phyloP scores from a whole-genome alignment of 2,329 filamentous ascomycete genomes.

The Diaporthe capsici region DNA sequence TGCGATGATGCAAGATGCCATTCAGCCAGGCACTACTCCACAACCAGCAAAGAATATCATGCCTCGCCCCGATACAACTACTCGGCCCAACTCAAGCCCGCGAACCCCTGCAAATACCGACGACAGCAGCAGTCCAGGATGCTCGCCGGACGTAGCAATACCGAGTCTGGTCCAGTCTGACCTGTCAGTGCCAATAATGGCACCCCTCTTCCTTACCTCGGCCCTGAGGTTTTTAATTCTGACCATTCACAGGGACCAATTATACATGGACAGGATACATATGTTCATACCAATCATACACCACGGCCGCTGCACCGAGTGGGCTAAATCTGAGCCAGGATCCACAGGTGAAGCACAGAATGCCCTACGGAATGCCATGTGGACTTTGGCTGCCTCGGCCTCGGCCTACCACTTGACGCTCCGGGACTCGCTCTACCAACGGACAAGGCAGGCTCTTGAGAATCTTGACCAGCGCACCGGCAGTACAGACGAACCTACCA shows the following conservation, averaged over 20 bases:
- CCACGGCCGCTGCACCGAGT: conserved; percentile 1
- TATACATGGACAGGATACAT: conserved; percentile 37
- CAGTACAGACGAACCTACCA: conserved; percentile 29
- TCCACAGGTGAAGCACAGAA: conserved; percentile 2
- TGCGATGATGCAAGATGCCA: neutral
- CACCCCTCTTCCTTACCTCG: neutral
- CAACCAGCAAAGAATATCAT: neutral
- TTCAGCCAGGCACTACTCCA: neutral
- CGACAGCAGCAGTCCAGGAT: conserved; percentile 12
- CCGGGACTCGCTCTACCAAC: conserved; percentile 45
- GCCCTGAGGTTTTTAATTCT: neutral
- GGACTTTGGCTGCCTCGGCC: conserved; percentile 48
- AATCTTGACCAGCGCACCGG: conserved; percentile 45
- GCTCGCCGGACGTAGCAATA: neutral
- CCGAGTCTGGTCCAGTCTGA: conserved; percentile 5
- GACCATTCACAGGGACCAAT: conserved; percentile 43
- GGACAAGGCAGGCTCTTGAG: conserved; percentile 47
- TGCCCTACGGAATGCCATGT: conserved; percentile 50
- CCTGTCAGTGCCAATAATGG: neutral
- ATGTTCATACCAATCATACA: conserved; percentile 25
- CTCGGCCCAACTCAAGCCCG: neutral
- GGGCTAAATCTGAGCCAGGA: neutral
- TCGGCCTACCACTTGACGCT: conserved; percentile 49
- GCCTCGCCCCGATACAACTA: neutral
- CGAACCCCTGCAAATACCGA: conserved; percentile 3